These are phyloP conservation scores for Angophora floribunda DNA, from an alignment of 345 rosid species.

Conservation along the genomic window DNA sequence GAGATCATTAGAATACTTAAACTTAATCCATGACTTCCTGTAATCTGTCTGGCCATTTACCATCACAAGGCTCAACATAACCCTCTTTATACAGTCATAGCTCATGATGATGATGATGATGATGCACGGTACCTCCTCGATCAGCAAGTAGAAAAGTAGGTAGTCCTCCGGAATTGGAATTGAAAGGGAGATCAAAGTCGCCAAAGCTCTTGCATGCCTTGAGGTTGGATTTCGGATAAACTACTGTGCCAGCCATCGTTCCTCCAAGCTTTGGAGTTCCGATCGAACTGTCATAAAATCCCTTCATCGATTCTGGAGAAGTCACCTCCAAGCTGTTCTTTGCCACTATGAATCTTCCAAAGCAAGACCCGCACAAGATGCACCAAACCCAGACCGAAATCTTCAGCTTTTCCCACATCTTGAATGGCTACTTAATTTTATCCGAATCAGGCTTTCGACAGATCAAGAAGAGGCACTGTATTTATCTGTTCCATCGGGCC, in stretches of 20 bases:
- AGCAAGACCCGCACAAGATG: neutral
- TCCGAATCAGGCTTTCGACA: neutral
- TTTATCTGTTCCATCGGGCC: neutral
- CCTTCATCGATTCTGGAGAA: neutral
- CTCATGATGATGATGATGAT: neutral
- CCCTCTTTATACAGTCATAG: neutral
- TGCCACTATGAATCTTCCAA: neutral
- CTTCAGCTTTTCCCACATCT: neutral
- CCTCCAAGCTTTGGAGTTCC: neutral
- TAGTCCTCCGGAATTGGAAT: neutral
- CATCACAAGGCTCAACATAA: neutral
- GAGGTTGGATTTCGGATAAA: neutral
- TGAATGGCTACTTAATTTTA: neutral
- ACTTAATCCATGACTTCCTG: neutral
- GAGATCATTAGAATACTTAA: neutral
- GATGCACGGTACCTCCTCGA: neutral
- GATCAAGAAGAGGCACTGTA: neutral
- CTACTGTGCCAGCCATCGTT: neutral
- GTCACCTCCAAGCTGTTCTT: neutral
- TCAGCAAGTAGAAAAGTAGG: neutral
- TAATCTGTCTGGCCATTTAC: neutral
- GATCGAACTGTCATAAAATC: neutral
- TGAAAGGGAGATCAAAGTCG: neutral
- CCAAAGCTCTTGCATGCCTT: neutral
- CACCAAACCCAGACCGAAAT: neutral